Percentiles rank a stretch among this genome's conserved stretches.
These are phyloP conservation scores for Phytopythium oedochilum DNA, from an alignment of 352 stramenopile species.

Conservation along the genomic window DNA sequence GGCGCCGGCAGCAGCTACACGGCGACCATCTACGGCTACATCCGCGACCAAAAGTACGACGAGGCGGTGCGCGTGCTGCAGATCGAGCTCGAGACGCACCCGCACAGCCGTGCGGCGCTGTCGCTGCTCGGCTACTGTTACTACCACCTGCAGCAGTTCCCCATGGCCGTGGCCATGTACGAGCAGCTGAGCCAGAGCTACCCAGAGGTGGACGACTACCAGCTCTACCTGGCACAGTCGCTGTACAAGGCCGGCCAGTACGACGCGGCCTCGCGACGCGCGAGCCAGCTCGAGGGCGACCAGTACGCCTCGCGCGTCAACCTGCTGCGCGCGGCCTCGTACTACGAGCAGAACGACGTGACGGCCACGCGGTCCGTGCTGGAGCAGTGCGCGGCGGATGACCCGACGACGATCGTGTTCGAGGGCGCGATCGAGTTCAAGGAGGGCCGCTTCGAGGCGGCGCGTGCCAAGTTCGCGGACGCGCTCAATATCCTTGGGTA, in stretches of 20 bases:
- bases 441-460: conserved; percentile 86
- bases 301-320: conserved; percentile 85
- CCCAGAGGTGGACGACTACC: conserved; percentile 94
- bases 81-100: conserved; percentile 92
- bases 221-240: conserved; percentile 93
- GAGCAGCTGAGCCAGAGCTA: conserved; percentile 92
- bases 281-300: conserved; percentile 78
- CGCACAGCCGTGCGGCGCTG: conserved; percentile 88
- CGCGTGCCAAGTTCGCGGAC: conserved; percentile 89
- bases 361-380: conserved; percentile 87
- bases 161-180: conserved; percentile 90
- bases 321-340: conserved; percentile 87
- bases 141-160: conserved; percentile 95
- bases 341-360: conserved; percentile 96
- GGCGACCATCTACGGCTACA: conserved; percentile 92
- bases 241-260: conserved; percentile 91
- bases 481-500: conserved; percentile 93
- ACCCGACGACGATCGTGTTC: conserved; percentile 90
- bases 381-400: conserved; percentile 89
- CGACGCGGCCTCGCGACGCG: conserved; percentile 71
- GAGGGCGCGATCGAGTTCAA: conserved; percentile 84
- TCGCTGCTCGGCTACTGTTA: conserved; percentile 97
- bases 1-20: conserved; percentile 84
- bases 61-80: conserved; percentile 92
- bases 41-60: conserved; percentile 92